These are phyloP conservation scores for Ogataea chonburiensis DNA, from an alignment of 805 yeast species.

Conservation along the genomic window DNA sequence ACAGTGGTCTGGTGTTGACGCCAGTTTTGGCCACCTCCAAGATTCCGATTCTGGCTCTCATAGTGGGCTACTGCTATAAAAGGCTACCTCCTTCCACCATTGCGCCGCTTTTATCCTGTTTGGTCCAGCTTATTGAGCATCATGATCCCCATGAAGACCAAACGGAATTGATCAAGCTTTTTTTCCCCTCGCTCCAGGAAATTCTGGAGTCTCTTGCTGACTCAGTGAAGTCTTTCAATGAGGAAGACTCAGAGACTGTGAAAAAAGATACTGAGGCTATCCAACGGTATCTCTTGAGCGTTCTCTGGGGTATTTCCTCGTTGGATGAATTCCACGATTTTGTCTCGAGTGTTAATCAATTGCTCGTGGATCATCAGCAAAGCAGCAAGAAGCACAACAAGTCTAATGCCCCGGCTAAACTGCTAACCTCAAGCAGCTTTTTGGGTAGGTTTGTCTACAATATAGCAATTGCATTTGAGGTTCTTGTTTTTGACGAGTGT, in stretches of 20 bases:
- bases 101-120: constrained; percentile 39
- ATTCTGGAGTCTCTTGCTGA: constrained; percentile 19
- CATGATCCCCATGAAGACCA: constrained; percentile 11
- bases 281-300: constrained; percentile 34
- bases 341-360: constrained; percentile 31
- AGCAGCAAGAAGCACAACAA: constrained; percentile 2
- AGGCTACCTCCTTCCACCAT: constrained; percentile 38
- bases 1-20: constrained; percentile 29
- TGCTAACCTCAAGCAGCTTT: constrained; percentile 40
- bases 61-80: constrained; percentile 46
- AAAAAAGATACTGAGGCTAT: constrained; percentile 30
- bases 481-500: constrained; percentile 48
- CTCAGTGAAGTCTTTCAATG: constrained; percentile 12
- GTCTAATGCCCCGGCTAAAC: constrained; percentile 11
- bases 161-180: constrained; percentile 18
- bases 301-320: constrained; percentile 47
- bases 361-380: constrained; percentile 33
- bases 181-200: constrained; percentile 29
- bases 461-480: constrained; percentile 40
- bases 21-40: constrained; percentile 53
- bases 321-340: constrained; percentile 48
- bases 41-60: constrained; percentile 47
- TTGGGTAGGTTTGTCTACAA: constrained; percentile 46
- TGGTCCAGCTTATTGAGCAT: constrained; percentile 44
- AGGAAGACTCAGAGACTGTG: constrained; percentile 6